Percentiles rank a stretch among this genome's conserved stretches.
Evolutionary conservation across 805 yeast species (phyloP).

Genomic region (Ogataea degrootiae): DNA sequence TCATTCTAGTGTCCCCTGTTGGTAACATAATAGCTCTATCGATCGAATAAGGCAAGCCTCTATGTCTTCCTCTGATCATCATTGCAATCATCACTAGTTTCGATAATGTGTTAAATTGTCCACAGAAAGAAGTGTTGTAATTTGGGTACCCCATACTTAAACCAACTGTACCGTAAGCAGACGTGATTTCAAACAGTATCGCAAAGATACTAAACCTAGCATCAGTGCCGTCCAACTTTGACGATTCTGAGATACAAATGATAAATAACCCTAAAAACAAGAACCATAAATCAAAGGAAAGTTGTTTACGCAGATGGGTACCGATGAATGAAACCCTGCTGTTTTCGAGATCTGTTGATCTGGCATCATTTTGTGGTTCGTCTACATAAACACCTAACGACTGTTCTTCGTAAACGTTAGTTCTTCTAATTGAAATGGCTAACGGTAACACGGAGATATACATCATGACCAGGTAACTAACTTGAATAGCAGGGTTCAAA

Average conservation of each 20-base stretch:
- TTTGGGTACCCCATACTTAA: slow-evolving; percentile 79
- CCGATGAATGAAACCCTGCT: slow-evolving; percentile 65
- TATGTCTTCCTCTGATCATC: slow-evolving; percentile 93
- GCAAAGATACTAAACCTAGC: slow-evolving; percentile 60
- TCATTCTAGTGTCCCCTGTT: slow-evolving; percentile 54
- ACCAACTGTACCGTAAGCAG: slow-evolving; percentile 97
- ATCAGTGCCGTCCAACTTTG: slow-evolving; percentile 43
- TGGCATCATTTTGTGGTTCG: slow-evolving; percentile 31
- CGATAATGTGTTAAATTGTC: slow-evolving; percentile 64
- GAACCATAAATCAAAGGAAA: slow-evolving; percentile 94
- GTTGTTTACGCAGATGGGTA: slow-evolving; percentile 83
- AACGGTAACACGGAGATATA: slow-evolving; percentile 93
- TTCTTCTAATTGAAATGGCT: slow-evolving; percentile 93
- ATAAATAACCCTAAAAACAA: slow-evolving; percentile 80
- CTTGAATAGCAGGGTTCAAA: slow-evolving; percentile 88
- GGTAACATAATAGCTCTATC: slow-evolving; percentile 93
- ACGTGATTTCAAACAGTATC: slow-evolving; percentile 79
- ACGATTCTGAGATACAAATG: slow-evolving; percentile 81
- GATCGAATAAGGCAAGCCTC: slow-evolving; percentile 90
- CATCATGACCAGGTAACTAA: slow-evolving; percentile 95
- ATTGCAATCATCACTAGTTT: slow-evolving; percentile 82
- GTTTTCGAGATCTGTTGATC: slow-evolving; percentile 31
- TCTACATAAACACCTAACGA: slow-evolving; percentile 78
- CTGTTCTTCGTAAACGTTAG: slow-evolving; percentile 97
- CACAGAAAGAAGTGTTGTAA: slow-evolving; percentile 64